A percentile compares a stretch with the other conserved stretches of the same genome.
Evolutionary conservation across 2,329 filamentous ascomycete species (phyloP).

Genomic region (Talaromyces islandicus): DNA sequence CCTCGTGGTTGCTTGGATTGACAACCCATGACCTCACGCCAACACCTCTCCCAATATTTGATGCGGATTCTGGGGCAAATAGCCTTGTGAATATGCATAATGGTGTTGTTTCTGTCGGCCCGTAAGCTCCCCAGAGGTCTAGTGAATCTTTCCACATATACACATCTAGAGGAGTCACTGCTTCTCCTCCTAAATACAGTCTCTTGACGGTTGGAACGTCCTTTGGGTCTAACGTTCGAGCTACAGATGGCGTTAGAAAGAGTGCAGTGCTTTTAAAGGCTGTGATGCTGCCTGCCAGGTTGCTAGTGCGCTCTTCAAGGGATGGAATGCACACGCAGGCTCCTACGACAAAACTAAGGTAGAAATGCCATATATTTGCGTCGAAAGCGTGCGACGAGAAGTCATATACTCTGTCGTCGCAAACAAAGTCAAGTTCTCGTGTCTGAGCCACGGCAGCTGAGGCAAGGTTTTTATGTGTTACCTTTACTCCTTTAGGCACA

Average conservation of each 20-base stretch:
- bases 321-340: constrained; percentile 32
- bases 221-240: constrained; percentile 33
- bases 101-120: constrained; percentile 1
- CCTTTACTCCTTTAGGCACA: constrained; percentile 1
- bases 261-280: constrained; percentile 48
- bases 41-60: constrained; percentile 13
- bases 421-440: constrained; percentile 39
- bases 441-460: constrained; percentile 46
- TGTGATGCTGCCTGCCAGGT: constrained; percentile 34
- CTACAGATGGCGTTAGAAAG: constrained; percentile 57
- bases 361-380: constrained; percentile 10
- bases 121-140: constrained; percentile 16
- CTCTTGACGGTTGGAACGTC: constrained; percentile 29
- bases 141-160: constrained; percentile 28
- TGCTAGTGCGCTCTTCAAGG: constrained; percentile 33
- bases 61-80: background rate
- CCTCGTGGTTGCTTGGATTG: constrained; percentile 39
- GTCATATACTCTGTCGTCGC: constrained; percentile 49
- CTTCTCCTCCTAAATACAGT: constrained; percentile 37
- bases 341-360: background rate
- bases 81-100: background rate
- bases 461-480: constrained; percentile 36
- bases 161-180: constrained; percentile 33
- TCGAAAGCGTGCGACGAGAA: constrained; percentile 46
- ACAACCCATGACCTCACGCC: constrained; percentile 33